Evolutionary conservation across 257 asterid species (phyloP).

Genomic region (Mitragyna speciosa): DNA sequence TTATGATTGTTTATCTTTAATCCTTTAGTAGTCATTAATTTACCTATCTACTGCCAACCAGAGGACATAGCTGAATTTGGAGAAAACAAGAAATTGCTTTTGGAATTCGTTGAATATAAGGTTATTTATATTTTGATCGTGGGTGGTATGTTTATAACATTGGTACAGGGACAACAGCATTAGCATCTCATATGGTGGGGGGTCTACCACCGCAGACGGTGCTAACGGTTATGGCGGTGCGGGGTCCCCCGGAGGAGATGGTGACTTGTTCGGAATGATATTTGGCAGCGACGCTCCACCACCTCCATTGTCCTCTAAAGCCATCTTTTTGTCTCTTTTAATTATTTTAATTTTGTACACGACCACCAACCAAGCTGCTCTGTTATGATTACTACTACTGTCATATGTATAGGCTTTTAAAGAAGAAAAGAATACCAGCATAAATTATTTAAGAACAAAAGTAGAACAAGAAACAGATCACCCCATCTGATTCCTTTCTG

Average conservation of each 20-base stretch:
- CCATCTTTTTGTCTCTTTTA: conserved; percentile 43
- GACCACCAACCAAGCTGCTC: conserved; percentile 45
- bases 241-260: conserved; percentile 40
- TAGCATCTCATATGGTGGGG: conserved; percentile 59
- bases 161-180: conserved; percentile 56
- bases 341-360: conserved; percentile 44
- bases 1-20: no score
- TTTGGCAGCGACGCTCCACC: conserved; percentile 62
- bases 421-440: neutral
- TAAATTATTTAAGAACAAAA: neutral
- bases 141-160: neutral
- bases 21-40: no score
- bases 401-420: conserved; percentile 24
- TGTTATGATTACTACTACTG: conserved; percentile 30
- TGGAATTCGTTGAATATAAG: neutral
- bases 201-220: conserved; percentile 46
- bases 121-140: neutral
- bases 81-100: no score
- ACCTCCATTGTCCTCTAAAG: conserved; percentile 40
- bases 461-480: conserved; percentile 17
- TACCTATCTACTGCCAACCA: no score
- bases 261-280: conserved; percentile 57
- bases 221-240: conserved; percentile 33
- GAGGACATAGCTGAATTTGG: no score
- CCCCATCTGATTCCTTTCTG: conserved; percentile 3